phyloP scores from a whole-genome alignment of 2,329 filamentous ascomycete genomes.

The Ascochyta koolunga region DNA sequence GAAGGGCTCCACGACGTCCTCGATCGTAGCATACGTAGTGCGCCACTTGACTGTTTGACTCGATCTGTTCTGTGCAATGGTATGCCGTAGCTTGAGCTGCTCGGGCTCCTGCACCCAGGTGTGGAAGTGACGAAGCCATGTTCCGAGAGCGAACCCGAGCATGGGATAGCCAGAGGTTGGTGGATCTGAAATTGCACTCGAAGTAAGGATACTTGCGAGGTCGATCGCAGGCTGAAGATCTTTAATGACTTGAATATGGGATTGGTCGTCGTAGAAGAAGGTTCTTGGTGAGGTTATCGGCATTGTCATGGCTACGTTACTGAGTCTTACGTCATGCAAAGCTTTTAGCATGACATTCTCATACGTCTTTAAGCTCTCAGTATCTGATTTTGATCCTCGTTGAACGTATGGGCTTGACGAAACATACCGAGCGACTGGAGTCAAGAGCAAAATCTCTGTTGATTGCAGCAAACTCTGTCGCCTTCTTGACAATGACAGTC shows the following conservation, averaged over 20 bases:
- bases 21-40: neutral
- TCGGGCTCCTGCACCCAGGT: neutral
- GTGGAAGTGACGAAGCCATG: neutral
- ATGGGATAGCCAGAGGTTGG: neutral
- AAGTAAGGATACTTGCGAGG: neutral
- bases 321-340: neutral
- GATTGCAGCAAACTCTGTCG: neutral
- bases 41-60: neutral
- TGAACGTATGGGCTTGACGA: too few species aligned
- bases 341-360: neutral
- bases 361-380: neutral
- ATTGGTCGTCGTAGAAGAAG: neutral
- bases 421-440: neutral
- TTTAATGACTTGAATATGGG: neutral
- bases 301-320: neutral
- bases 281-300: neutral
- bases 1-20: neutral
- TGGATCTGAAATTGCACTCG: neutral
- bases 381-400: too few species aligned
- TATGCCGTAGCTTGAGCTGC: neutral
- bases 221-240: neutral
- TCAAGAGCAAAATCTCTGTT: slow-evolving; percentile 3
- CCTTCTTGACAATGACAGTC: slow-evolving; percentile 1
- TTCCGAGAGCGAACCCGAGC: neutral
- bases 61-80: neutral